A percentile compares a stretch with the other conserved stretches of the same genome.
Evolutionary conservation across 495 filamentous ascomycete species (phyloP).

Genomic region (Sabuloglossum arenarium): DNA sequence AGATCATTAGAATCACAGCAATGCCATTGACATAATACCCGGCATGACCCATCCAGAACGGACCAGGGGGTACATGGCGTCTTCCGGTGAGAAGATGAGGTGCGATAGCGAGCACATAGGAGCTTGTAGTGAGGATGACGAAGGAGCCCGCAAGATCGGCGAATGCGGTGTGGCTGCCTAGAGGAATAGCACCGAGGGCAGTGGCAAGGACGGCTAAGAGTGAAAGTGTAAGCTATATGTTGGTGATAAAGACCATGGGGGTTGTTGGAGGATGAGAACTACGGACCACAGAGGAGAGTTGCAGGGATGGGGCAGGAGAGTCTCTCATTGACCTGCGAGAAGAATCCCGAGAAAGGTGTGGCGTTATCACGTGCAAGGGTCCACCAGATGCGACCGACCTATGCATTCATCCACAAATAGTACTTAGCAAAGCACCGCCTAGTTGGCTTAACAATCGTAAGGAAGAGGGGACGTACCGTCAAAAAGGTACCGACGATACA

Average conservation of each 20-base stretch:
- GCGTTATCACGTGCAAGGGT: slow-evolving; percentile 54
- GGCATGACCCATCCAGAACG: slow-evolving; percentile 3
- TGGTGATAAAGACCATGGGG: too few species aligned
- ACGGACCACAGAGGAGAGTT: not conserved
- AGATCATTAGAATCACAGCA: slow-evolving; percentile 11
- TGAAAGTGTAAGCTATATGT: not conserved
- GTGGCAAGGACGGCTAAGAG: not conserved
- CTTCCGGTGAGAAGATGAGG: slow-evolving; percentile 3
- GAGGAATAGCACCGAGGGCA: not conserved
- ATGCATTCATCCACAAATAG: not conserved
- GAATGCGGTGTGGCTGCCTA: slow-evolving; percentile 4
- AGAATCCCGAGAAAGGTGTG: slow-evolving; percentile 18
- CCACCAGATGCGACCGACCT: slow-evolving; percentile 66
- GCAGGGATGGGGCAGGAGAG: slow-evolving; percentile 1
- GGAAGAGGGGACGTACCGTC: slow-evolving; percentile 18
- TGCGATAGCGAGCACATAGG: not conserved
- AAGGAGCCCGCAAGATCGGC: slow-evolving; percentile 3
- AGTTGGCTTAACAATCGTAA: too few species aligned
- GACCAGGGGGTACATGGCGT: slow-evolving; percentile 1
- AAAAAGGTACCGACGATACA: slow-evolving; percentile 46
- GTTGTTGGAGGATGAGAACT: not conserved
- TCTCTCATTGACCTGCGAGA: slow-evolving; percentile 16
- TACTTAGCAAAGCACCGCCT: not conserved
- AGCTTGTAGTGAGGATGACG: slow-evolving; percentile 3
- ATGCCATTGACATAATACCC: slow-evolving; percentile 8